Evolutionary conservation across 257 asterid genomes (phyloP).

Genomic region (Capsicum rhomboideum): DNA sequence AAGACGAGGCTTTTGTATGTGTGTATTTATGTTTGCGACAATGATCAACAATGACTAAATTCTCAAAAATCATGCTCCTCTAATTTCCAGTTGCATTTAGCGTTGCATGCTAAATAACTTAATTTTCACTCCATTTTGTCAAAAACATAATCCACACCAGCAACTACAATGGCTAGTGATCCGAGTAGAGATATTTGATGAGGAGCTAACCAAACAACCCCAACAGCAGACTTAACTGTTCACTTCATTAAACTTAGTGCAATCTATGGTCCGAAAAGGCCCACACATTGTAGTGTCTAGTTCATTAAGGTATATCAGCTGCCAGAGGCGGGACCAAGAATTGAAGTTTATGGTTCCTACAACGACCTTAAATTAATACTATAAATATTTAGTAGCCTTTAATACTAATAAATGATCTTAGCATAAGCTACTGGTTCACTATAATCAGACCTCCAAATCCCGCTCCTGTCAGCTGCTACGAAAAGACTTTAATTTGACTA

Average conservation of each 20-base stretch:
- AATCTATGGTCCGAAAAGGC: background rate
- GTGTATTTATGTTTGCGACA: background rate
- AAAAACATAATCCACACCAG: background rate
- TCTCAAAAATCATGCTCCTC: background rate
- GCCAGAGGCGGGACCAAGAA: background rate
- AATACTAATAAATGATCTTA: background rate
- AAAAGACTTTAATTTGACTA: background rate
- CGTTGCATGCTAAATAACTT: background rate
- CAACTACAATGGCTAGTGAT: background rate
- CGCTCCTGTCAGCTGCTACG: background rate
- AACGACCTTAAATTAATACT: background rate
- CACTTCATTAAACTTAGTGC: background rate
- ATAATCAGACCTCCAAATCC: background rate
- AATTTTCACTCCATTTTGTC: background rate
- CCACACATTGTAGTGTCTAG: background rate
- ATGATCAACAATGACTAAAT: background rate
- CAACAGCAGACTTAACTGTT: background rate
- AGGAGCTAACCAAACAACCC: background rate
- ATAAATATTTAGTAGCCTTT: background rate
- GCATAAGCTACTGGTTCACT: background rate
- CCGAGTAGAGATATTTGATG: background rate
- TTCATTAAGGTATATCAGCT: background rate
- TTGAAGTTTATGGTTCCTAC: background rate
- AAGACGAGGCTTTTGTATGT: background rate
- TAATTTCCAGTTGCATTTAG: background rate